These are phyloP conservation scores for Hypoxylon crocopeplum DNA, from an alignment of 495 filamentous ascomycete genomes.

Conservation along the genomic window DNA sequence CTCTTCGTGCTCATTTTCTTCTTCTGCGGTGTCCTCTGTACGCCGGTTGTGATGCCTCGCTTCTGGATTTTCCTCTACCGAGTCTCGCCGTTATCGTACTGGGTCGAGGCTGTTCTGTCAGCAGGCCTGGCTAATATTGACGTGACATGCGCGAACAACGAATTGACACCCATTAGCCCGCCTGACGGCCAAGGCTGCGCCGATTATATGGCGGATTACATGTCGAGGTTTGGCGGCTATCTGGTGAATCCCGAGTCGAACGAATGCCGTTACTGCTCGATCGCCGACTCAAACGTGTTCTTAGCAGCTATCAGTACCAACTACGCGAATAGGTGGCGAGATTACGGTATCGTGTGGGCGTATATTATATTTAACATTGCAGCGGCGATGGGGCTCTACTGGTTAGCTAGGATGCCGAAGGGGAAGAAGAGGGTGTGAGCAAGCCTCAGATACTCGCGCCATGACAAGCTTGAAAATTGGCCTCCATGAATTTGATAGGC, in stretches of 20 bases:
- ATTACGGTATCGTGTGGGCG: slow-evolving; percentile 54
- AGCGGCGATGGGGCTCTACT: slow-evolving; percentile 69
- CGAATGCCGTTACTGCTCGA: slow-evolving; percentile 62
- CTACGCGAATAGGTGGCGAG: slow-evolving; percentile 47
- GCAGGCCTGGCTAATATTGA: slow-evolving; percentile 56
- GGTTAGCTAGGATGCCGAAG: slow-evolving; percentile 63
- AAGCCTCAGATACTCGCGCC: no score
- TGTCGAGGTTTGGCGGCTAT: slow-evolving; percentile 47
- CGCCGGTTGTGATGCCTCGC: slow-evolving; percentile 50
- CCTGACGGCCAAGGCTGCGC: slow-evolving; percentile 57
- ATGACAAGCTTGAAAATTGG: no score
- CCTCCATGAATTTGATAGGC: no score
- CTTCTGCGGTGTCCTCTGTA: slow-evolving; percentile 60
- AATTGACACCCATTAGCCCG: slow-evolving; percentile 58
- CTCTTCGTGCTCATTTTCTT: slow-evolving; percentile 69
- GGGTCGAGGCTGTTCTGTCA: slow-evolving; percentile 58
- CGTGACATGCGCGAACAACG: slow-evolving; percentile 58
- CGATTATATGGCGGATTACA: slow-evolving; percentile 56
- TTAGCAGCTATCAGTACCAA: slow-evolving; percentile 51
- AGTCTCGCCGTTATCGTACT: slow-evolving; percentile 68
- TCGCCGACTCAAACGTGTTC: slow-evolving; percentile 61
- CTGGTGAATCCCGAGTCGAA: slow-evolving; percentile 53
- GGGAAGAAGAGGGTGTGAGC: neutral
- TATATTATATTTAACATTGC: slow-evolving; percentile 71
- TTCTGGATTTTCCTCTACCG: slow-evolving; percentile 80